Conservation (phyloP, 2,329 filamentous ascomycete genomes). For the Pyrenophora teres region DNA sequence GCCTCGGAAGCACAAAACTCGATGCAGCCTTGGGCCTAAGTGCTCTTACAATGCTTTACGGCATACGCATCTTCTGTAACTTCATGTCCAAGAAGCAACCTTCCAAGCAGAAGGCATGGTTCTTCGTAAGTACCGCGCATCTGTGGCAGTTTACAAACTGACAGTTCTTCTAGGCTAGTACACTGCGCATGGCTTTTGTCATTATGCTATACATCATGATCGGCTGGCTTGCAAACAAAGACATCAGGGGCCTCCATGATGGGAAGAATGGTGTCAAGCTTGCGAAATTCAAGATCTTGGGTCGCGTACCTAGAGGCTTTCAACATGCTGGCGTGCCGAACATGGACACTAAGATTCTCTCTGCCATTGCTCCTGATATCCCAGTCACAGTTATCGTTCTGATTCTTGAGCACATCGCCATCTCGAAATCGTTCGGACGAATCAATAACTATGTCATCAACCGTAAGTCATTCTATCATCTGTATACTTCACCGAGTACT, state of each 20-base stretch:
- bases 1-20: constrained; percentile 68
- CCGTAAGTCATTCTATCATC: constrained; percentile 42
- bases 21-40: constrained; percentile 88
- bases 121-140: constrained; percentile 62
- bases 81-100: constrained; percentile 71
- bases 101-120: constrained; percentile 75
- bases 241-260: constrained; percentile 48
- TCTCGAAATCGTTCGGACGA: constrained; percentile 93
- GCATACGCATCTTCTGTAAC: constrained; percentile 12
- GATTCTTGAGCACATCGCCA: constrained; percentile 94
- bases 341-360: constrained; percentile 69
- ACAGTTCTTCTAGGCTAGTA: constrained; percentile 82
- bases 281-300: constrained; percentile 70
- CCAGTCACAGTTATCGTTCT: constrained; percentile 92
- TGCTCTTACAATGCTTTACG: constrained; percentile 77
- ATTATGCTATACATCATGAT: constrained; percentile 92
- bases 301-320: constrained; percentile 57
- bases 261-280: constrained; percentile 53
- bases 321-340: constrained; percentile 74
- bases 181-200: constrained; percentile 86
- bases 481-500: not conserved
- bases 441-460: constrained; percentile 97
- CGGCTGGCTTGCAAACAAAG: constrained; percentile 80
- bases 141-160: constrained; percentile 35
- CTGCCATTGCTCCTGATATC: constrained; percentile 70